Evolutionary conservation across 345 rosid species (phyloP), one percentile per base, ranked within the genome.

Genomic region (Moricandia moricandioides): DNA sequence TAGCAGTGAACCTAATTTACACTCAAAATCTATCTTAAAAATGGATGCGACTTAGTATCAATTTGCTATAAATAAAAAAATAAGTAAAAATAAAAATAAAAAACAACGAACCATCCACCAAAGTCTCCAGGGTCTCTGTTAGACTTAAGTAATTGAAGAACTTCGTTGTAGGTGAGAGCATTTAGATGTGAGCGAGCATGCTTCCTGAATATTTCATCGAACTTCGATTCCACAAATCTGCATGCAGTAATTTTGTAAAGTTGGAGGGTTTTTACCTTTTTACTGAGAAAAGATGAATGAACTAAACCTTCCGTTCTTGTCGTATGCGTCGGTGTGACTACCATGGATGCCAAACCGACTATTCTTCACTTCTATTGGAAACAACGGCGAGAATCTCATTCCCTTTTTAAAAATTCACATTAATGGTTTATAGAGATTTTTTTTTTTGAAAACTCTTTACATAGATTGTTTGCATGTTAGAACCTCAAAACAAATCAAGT

Each of bases 321-420:
- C 96, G 62, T 91, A 93, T 30, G 77, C 93, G 5, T 84, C 87
- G 10, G 92, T 79, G 61, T 88, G 91, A 47, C 98, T 93, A 29
- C 96, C 91, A 58, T 93, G 98, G 43, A 89, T 89, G 30, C 73
- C 79, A 64, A 49, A 72, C 0, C 45, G 79, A 67, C 81, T 91
- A 80, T 89, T 91, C 78, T 80, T 76, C 18, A 91, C 65, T 82
- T 85, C 92, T 47, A 93, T 82, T 6, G 96, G 96, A 54, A 93
- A 87, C 24, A 85, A 56, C 0, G 78, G 75, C 31, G 91, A 86
- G 21, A 86, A 87, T 61, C 47, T 69, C 71, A 87, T 89, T 2
- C 93, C 93, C 96, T 93, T 82, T 65, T 56, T 56, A 0, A 10
- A 56, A 56, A 5, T 26, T 56, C 61, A 29, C 24, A 59, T 61